These are phyloP conservation scores for Mycena maculata DNA, from an alignment of 768 basidiomycete species.

Conservation along the genomic window DNA sequence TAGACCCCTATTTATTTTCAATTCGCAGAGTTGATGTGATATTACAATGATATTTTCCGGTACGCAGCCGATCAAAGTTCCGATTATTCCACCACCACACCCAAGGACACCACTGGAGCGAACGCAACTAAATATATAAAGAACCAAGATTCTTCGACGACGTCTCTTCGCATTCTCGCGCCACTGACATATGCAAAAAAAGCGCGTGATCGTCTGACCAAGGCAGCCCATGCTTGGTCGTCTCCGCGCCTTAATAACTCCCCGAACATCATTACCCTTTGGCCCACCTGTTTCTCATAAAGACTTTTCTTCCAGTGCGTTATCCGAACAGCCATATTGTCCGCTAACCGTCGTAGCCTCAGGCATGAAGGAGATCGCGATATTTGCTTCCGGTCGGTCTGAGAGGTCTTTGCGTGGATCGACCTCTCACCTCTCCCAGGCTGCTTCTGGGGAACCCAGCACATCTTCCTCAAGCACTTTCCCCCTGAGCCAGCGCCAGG, in stretches of 20 bases:
- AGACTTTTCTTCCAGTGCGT: constrained; percentile 15
- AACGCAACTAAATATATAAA: too few relatives aligned
- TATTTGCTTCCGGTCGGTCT: constrained; percentile 30
- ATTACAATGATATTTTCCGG: too few relatives aligned
- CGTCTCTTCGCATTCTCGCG: too few relatives aligned
- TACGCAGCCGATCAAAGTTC: too few relatives aligned
- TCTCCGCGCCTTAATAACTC: constrained; percentile 13
- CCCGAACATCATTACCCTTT: constrained; percentile 11
- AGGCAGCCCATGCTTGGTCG: constrained; percentile 19
- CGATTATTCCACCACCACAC: too few relatives aligned
- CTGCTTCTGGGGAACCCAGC: constrained; percentile 75
- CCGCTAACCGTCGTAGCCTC: background rate
- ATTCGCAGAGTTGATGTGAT: too few relatives aligned
- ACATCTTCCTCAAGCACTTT: constrained; percentile 71
- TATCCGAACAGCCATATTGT: background rate
- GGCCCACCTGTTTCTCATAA: constrained; percentile 20
- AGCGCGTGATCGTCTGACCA: constrained; percentile 3
- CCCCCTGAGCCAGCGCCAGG: constrained; percentile 53
- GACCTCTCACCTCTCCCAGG: constrained; percentile 43
- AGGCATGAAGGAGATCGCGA: constrained; percentile 25
- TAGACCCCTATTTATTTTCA: too few relatives aligned
- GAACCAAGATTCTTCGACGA: too few relatives aligned
- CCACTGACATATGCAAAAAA: background rate
- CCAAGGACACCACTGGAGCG: too few relatives aligned
- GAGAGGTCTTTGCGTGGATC: background rate